Evolutionary conservation across 441 rosid genomes (phyloP).

Genomic region (Gossypium armourianum): DNA sequence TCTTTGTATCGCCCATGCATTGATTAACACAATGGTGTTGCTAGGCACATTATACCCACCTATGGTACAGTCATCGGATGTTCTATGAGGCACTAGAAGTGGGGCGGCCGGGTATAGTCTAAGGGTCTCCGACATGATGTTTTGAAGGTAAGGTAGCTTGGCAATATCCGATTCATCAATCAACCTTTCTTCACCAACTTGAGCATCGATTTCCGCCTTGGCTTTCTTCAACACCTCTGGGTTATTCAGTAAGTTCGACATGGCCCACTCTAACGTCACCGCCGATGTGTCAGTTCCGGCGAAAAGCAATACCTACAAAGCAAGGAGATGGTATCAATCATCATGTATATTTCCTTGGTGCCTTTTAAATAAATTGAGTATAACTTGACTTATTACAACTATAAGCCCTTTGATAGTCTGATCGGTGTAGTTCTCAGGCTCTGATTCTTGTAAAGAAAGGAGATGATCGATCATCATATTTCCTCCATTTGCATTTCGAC

Average conservation of each 20-base stretch:
- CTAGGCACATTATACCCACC: slow-evolving; percentile 37
- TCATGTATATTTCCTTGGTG: too few species aligned
- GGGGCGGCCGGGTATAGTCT: slow-evolving; percentile 39
- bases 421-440: slow-evolving; percentile 37
- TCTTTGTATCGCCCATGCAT: slow-evolving; percentile 46
- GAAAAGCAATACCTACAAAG: slow-evolving; percentile 23
- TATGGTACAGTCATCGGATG: slow-evolving; percentile 30
- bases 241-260: slow-evolving; percentile 37
- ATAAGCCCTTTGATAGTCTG: slow-evolving; percentile 40
- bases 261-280: slow-evolving; percentile 45
- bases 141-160: slow-evolving; percentile 37
- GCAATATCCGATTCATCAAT: slow-evolving; percentile 33
- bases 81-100: slow-evolving; percentile 37
- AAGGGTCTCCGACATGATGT: slow-evolving; percentile 36
- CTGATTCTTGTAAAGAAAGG: slow-evolving; percentile 32
- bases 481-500: slow-evolving; percentile 17
- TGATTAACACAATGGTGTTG: slow-evolving; percentile 36
- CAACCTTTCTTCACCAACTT: slow-evolving; percentile 32
- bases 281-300: slow-evolving; percentile 39
- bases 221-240: slow-evolving; percentile 32
- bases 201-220: slow-evolving; percentile 29
- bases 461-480: slow-evolving; percentile 42
- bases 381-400: slow-evolving; percentile 28
- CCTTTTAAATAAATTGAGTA: neutral
- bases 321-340: neutral